phyloP scores from a whole-genome alignment of 768 basidiomycete species.

The Neoboletus magnificus region DNA sequence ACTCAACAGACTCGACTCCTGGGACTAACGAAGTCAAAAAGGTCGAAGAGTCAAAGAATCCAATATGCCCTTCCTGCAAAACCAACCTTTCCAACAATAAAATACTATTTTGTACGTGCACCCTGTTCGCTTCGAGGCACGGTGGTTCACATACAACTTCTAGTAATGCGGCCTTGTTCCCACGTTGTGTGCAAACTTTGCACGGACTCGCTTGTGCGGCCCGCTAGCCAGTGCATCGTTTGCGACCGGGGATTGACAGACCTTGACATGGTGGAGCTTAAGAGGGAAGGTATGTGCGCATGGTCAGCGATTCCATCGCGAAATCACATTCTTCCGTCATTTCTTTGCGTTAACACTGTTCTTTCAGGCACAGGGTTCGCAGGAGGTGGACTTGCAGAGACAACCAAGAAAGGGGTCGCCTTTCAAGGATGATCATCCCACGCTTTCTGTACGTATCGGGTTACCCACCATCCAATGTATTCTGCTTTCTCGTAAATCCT shows the following conservation, averaged over 20 bases:
- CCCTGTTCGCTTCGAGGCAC: not conserved
- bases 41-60: slow-evolving; percentile 52
- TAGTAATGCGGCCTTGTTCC: slow-evolving; percentile 82
- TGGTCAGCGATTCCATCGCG: not conserved
- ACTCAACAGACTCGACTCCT: slow-evolving; percentile 39
- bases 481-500: slow-evolving; percentile 1
- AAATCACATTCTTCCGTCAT: not conserved
- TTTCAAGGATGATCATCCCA: slow-evolving; percentile 69
- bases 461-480: not conserved
- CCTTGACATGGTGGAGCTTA: slow-evolving; percentile 77
- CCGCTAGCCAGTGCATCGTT: slow-evolving; percentile 78
- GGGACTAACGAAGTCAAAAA: slow-evolving; percentile 35
- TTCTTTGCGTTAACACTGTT: not conserved
- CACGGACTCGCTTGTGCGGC: slow-evolving; percentile 79
- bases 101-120: slow-evolving; percentile 59
- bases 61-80: slow-evolving; percentile 89
- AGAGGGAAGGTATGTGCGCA: slow-evolving; percentile 71
- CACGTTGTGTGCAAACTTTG: slow-evolving; percentile 94
- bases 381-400: slow-evolving; percentile 92
- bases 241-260: slow-evolving; percentile 70
- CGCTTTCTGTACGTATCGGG: slow-evolving; percentile 1
- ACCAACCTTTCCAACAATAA: slow-evolving; percentile 77
- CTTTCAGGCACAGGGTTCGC: slow-evolving; percentile 84
- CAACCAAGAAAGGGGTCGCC: slow-evolving; percentile 70
- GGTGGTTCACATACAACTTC: not conserved